Percentiles rank a stretch among this genome's conserved stretches.
Conservation (phyloP, 2,329 filamentous ascomycete species). For the Trichoderma guizhouense region DNA sequence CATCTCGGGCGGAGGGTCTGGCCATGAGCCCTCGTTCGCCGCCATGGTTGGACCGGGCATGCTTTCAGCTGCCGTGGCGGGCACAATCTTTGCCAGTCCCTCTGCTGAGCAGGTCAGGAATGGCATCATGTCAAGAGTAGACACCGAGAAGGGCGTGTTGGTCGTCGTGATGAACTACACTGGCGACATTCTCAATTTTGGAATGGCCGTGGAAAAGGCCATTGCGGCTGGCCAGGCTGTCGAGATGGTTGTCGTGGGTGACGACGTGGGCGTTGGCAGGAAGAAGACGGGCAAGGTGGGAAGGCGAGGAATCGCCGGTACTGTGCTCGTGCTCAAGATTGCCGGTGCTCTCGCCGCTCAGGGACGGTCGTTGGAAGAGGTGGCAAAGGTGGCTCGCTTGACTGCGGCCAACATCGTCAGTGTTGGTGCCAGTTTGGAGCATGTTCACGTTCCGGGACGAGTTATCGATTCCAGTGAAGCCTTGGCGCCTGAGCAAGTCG, state of each 20-base stretch:
- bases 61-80: constrained; percentile 76
- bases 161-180: constrained; percentile 98
- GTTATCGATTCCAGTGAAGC: constrained; percentile 54
- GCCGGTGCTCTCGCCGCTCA: constrained; percentile 75
- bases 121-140: constrained; percentile 70
- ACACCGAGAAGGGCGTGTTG: constrained; percentile 69
- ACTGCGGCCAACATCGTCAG: constrained; percentile 75
- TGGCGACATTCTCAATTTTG: constrained; percentile 86
- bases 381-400: constrained; percentile 67
- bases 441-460: constrained; percentile 90
- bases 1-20: constrained; percentile 83
- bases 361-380: constrained; percentile 65
- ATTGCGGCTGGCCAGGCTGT: constrained; percentile 72
- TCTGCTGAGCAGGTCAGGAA: constrained; percentile 77
- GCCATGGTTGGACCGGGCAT: constrained; percentile 81
- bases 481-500: constrained; percentile 55
- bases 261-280: constrained; percentile 87
- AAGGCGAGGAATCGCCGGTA: constrained; percentile 84
- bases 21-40: constrained; percentile 85
- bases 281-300: constrained; percentile 86
- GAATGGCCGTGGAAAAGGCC: constrained; percentile 89
- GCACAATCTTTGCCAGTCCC: constrained; percentile 82
- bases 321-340: constrained; percentile 88
- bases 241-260: constrained; percentile 88
- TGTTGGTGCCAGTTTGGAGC: constrained; percentile 79